Evolutionary conservation across 1,139 yeast genomes (phyloP), one percentile per base, ranked within the genome.

Genomic region (Yamadazyma trypodendri): DNA sequence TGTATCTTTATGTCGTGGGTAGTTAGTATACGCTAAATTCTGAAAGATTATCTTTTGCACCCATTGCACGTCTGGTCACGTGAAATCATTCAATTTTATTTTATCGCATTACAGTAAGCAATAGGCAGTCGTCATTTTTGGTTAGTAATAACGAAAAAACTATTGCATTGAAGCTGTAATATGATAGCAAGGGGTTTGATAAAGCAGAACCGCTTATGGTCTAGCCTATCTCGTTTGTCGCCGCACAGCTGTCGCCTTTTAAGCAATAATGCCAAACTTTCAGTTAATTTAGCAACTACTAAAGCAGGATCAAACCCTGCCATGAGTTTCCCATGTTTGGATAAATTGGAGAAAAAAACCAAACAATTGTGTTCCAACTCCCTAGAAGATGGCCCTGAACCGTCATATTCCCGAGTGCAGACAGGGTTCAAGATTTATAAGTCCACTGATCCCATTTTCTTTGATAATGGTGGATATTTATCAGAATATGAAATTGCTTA

Each of bases 251-350:
- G 15, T n/a, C 29, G 14, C n/a, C 14, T 7, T 13, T 4, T 13
- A 14, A 10, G 4, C 15, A 15, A 7, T 9, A n/a, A 16, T 9
- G 29, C 29, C 29, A 27, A 13, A 15, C 13, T 9, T 15, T 27
- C 20, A 15, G n/a, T 12, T n/a, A 15, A n/a, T 28, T 6, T 18
- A 8, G 18, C 31, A 28, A 18, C 31, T n/a, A 28, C 18, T 7
- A 17, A 21, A 15, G 31, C 22, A 13, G 35, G 58, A 3, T 67
- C 81, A 11, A 81, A 81, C 49, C 84, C 86, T 2, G 87, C 72
- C 43, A 67, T 87, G 72, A 62, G 81, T 2, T 90, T 89, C 56
- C 97, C 97, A 2, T 89, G 97, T 55, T 68, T 89, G 31, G 97
- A 90, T 58, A 79, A 74, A 49, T 65, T 84, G 28, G 95, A 88